phyloP scores from a whole-genome alignment of 2,329 filamentous ascomycete species.

The Podosphaera aphanis region DNA sequence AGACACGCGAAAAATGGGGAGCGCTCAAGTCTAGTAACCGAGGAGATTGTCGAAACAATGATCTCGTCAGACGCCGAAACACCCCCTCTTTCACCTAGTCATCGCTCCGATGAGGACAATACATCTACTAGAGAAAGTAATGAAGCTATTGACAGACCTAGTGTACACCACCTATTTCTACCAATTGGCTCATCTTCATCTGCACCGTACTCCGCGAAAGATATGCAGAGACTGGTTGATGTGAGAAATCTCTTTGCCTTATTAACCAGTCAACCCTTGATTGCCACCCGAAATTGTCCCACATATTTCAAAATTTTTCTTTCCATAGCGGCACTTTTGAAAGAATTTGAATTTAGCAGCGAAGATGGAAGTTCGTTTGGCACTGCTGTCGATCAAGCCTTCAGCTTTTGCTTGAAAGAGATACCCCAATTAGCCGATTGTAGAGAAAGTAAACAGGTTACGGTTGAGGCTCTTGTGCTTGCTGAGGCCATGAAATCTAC shows the following conservation, averaged over 20 bases:
- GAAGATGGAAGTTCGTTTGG: slow-evolving; percentile 35
- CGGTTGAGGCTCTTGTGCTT: slow-evolving; percentile 67
- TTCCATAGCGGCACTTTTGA: slow-evolving; percentile 28
- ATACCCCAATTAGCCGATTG: slow-evolving; percentile 50
- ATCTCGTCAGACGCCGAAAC: slow-evolving; percentile 16
- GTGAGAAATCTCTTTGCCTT: slow-evolving; percentile 44
- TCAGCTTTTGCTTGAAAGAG: slow-evolving; percentile 55
- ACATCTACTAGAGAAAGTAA: slow-evolving; percentile 8
- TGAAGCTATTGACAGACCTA: slow-evolving; percentile 15
- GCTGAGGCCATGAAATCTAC: slow-evolving; percentile 69
- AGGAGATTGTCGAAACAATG: slow-evolving; percentile 22
- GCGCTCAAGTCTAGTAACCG: slow-evolving; percentile 19
- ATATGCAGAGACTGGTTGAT: slow-evolving; percentile 31
- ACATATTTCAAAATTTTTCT: slow-evolving; percentile 31
- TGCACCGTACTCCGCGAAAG: slow-evolving; percentile 18
- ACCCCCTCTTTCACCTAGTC: slow-evolving; percentile 16
- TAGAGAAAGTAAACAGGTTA: slow-evolving; percentile 63
- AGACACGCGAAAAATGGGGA: slow-evolving; percentile 17
- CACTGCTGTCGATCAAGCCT: slow-evolving; percentile 36
- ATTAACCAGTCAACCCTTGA: slow-evolving; percentile 36
- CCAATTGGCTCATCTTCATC: slow-evolving; percentile 16
- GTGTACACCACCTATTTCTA: slow-evolving; percentile 29
- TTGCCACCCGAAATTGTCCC: slow-evolving; percentile 29
- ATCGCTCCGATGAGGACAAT: slow-evolving; percentile 3
- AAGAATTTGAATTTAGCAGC: slow-evolving; percentile 32